Evolutionary conservation across 768 basidiomycete species (phyloP), one percentile per base, ranked within the genome.

Genomic region (Megacollybia marginata): DNA sequence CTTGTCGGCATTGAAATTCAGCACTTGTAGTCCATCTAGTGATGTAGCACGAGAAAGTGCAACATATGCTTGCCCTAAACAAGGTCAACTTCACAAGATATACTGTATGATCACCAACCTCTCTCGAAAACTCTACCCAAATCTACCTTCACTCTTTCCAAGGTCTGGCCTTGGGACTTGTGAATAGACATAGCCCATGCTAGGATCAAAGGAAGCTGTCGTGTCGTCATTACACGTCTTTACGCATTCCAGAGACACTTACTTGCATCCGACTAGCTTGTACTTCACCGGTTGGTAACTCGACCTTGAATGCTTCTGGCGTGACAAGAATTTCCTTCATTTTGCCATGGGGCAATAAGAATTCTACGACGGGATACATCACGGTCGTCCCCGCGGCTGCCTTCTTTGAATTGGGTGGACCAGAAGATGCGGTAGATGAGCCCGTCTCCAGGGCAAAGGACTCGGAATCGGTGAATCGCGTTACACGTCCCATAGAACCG

Each of bases 161-260:
- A 73, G 0, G 96, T 98, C 65, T 98, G 96, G 9, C 96, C 96
- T 65, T 99, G 96, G 10, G 88, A 89, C 63, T 99, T 99, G 66
- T 99, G 96, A 54, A 98, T 98, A 44, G 87, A 90, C 91, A 97
- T 95, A 0, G 95, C 94, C 95, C 94, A 98, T 0, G 94, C 78
- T 35, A 95, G 74, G 52, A 96, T 93, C 20, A 97, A 63, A 0
- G 91, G 92, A 2, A 95, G 64, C 90, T 94, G 55, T 9, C 46
- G 23, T 10, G 33, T 15, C n/a, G 31, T 42, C 42, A 35, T 10
- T 15, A 31, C n/a, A 13, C 16, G 46, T 23, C 46, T 15, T 40
- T 28, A 32, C 20, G 23, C 19, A 15, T 47, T 9, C 31, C 16
- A 33, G 12, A 46, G n/a, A 16, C n/a, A 63, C 75, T 23, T 48